phyloP scores from a whole-genome alignment of 345 rosid species.

The Syzygium aqueum region DNA sequence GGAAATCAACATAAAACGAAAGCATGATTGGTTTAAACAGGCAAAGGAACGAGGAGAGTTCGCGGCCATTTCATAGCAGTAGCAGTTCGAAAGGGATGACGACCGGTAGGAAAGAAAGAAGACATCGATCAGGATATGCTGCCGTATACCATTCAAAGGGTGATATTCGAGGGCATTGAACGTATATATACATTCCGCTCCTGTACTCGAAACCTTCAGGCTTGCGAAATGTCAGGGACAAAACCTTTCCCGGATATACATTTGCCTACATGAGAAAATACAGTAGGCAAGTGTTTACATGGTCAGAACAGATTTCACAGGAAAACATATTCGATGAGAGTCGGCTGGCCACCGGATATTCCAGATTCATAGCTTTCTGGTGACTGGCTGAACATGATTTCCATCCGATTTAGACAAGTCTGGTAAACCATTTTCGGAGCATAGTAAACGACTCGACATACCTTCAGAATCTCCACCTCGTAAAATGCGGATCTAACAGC shows the following conservation, averaged over 20 bases:
- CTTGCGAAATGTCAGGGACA: constrained; percentile 28
- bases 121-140: not conserved
- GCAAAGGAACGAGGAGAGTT: not conserved
- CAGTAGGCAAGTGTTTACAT: not conserved
- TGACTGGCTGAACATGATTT: not conserved
- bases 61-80: not conserved
- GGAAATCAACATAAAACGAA: not conserved
- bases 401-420: not conserved
- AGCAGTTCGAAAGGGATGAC: not conserved
- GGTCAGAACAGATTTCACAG: not conserved
- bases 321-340: not conserved
- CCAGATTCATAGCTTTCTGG: not conserved
- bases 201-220: constrained; percentile 34
- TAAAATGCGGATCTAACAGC: constrained; percentile 29
- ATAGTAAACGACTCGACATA: not conserved
- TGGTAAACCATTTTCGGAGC: not conserved
- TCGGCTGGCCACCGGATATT: not conserved
- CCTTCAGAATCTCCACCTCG: constrained; percentile 23
- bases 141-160: constrained; percentile 39
- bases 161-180: constrained; percentile 52
- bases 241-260: constrained; percentile 38
- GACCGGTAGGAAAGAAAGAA: not conserved
- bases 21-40: not conserved
- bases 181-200: constrained; percentile 40
- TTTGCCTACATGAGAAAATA: constrained; percentile 21